Evolutionary conservation across 108 stramenopile species (phyloP), one percentile per base, ranked within the genome.

Genomic region (Bacterosira constricta): DNA sequence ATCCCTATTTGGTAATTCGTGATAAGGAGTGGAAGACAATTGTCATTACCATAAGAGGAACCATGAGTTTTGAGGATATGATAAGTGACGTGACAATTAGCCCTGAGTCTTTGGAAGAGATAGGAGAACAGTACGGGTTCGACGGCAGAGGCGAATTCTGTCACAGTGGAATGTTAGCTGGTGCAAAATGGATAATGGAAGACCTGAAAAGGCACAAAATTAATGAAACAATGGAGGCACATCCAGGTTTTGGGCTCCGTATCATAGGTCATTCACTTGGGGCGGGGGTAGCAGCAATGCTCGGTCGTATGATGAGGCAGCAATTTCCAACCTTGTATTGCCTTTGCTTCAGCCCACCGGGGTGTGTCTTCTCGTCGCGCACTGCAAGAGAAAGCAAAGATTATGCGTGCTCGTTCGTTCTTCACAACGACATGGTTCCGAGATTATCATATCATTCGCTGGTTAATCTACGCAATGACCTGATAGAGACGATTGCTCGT

Each of bases 181-280:
- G 89, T 21, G 88, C 89, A n/a, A 76, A 88, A 38, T 93, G 92
- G 79, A 88, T 97, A 20, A 77, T 89, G 29, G 66, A 84, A 45
- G 96, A 97, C 60, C 75, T 97, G 54, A 66, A 88, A 57, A 58
- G 77, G 34, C 89, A 90, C 61, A 65, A 73, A 39, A 66, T 86
- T 7, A 77, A 90, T 6, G 44, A 62, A 23, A 73, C 93, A 9
- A 57, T 92, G 12, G 52, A 31, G 58, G 75, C 44, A 26, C 66
- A 53, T 84, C 82, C 85, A 25, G 69, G 79, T 6, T 95, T 91
- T 32, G 36, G 82, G 20, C 69, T 99, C 0, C 88, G 92, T 31
- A 63, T 98, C 5, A 90, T 92, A 0, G 98, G 98, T 25, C 98
- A 99, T 52, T 83, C 80, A 15, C 80, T 99, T 18, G 98, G 98